Base-by-base conservation (phyloP, 2,329 filamentous ascomycete genomes). In the Exophiala aquamarina region DNA sequence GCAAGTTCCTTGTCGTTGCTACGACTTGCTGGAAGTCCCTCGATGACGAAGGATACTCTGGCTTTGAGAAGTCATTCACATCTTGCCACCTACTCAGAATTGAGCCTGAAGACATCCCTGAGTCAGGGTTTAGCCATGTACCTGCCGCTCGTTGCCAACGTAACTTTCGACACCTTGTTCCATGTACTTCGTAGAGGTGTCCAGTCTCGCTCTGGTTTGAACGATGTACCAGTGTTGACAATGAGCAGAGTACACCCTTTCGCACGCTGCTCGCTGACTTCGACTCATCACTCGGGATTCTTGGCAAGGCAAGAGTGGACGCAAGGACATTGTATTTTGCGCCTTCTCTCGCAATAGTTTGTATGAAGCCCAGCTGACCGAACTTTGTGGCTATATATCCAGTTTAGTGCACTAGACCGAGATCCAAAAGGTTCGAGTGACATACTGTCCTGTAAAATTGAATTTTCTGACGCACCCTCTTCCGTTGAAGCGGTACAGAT, bases 11-110 rank as follows among this genome's bases (percentile, higher is more conserved):
- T 4, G 89, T 90, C 48, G 89, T 81, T 71, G 95, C 87, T 20
- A 95, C 82, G 49, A 95, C 78, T 50, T 78, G 78, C 70, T 96
- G 76, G 69, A 95, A 95, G 73, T 97, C 89, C 52, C 88, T 88
- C 57, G 88, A 80, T 4, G 91, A 91, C 34, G 77, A 81, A 5
- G 40, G 28, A 43, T 43, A 43, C 19, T 4, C 13, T 8, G 5
- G 4, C 11, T 34, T 34, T 11, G 40, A 33, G 19, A 33, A 43
- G 14, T 43, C 40, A 11, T 32, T 32, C 23, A 43, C 14, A 19
- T 34, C 28, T 4, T 8, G n/a, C 40, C 40, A 43, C 19, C 19
- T 43, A 10, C 31, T 17, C 8, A 17, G 14, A 4, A 43, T 32
- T 5, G 40, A 23, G 9, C 6, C 40, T 18, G 23, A 14, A 33